Evolutionary conservation across 2,329 filamentous ascomycete species (phyloP), one percentile per base, ranked within the genome.

Genomic region (Ascochyta koolunga): DNA sequence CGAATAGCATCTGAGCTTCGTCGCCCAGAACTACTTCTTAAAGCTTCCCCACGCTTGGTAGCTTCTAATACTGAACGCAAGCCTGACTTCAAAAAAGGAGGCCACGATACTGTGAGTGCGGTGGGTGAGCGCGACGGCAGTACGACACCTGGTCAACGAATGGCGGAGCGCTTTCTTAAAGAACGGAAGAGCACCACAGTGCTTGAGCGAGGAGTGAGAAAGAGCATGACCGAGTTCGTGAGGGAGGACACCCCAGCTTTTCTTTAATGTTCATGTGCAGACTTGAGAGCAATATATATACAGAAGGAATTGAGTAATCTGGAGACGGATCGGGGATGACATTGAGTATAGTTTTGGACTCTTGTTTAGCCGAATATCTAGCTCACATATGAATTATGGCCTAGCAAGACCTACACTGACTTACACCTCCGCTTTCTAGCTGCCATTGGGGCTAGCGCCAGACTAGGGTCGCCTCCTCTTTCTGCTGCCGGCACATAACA

Each of bases 91-190:
- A 22, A 37, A 2, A 8, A 1, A 21, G 16, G 16, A 15, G 2
- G 3, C 5, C 8, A 32, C 2, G 11, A 5, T 2, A 10, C 6
- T 19, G 9, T 16, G 4, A n/a, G 2, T 2, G 54, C 54, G 2
- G 10, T 24, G 0, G 52, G 63, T 25, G 55, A 59, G 9, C 57
- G 55, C 21, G 49, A 37, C 24, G 62, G 64, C 27, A 40, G 46
- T 18, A 13, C 57, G 8, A 70, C 69, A n/a, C 68, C 66, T 2
- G 68, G 68, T 7, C 67, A 67, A 41, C 45, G 59, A 13, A 56
- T 72, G 60, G 68, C 66, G 21, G 68, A 71, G 31, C 45, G 55
- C 35, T 72, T 68, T 50, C 38, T 71, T 39, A 59, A 55, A n/a
- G 61, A 67, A 50, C 53, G 43, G 9, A 52, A 50, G 24, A 52